Evolutionary conservation across 441 rosid genomes (phyloP), one percentile per base, ranked within the genome.

Genomic region (Melastoma candidum): DNA sequence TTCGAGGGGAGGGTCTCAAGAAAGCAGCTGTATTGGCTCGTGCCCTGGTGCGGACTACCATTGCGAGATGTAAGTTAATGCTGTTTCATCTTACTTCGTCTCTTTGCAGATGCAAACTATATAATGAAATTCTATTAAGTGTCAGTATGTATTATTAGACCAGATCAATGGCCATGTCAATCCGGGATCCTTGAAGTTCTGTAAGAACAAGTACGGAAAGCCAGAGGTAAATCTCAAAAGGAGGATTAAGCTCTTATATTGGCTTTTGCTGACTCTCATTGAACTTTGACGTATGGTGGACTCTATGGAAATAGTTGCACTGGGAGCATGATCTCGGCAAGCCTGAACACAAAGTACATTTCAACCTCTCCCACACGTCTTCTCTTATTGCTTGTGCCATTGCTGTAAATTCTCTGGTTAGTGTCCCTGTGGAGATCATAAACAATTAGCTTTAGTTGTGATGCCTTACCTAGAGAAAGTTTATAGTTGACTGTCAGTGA

Each of bases 321-420:
- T 83, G 90, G 90, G 65, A 72, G 48, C 59, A 49, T 41, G 60
- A 58, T 47, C 67, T 71, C 39, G 63, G 67, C 56, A 56, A 63
- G 47, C 49, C 49, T 39, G 67, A 49, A 0, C 78, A 69, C 0
- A 82, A 77, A 10, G 53, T 89, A 71, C 93, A 80, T 53, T 93
- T 93, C 69, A 89, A 89, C 62, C 72, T 93, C 56, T 93, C 97
- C 0, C 99, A 93, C 59, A 84, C 96, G 48, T 58, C 81, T 64
- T 83, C 93, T 25, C 71, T 93, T 61, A 77, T 89, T 64, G 96
- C 90, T 46, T 93, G 96, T 56, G 97, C 95, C 29, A 82, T 89
- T 63, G 56, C 66, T 12, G 41, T 56, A 44, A 48, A 39, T 56
- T 51, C 65, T 27, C 58, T 26, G 14, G 99, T 86, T 57, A 65